Percentiles rank a stretch among this genome's conserved stretches.
Conservation (phyloP, 345 rosid species). For the Rhizophora apiculata region DNA sequence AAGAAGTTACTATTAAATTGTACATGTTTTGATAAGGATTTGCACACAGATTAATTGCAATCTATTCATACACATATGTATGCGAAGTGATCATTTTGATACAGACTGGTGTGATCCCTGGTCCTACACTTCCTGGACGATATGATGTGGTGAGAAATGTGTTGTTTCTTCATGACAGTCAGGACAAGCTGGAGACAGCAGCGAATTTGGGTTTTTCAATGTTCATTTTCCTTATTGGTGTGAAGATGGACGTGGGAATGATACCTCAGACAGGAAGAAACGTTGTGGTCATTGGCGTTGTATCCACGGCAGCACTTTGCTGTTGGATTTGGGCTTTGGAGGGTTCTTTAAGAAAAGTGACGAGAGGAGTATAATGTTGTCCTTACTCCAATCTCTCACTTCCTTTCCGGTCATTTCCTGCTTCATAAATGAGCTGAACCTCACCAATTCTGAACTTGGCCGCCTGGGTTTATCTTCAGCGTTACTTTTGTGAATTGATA, state of each 20-base stretch:
- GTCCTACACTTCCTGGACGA: constrained; percentile 31
- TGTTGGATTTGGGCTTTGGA: not conserved
- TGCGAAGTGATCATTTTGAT: not conserved
- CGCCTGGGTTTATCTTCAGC: constrained; percentile 32
- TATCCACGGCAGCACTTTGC: not conserved
- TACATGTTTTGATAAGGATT: too few species aligned
- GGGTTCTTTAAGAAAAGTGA: not conserved
- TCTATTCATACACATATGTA: not conserved
- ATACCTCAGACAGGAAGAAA: constrained; percentile 20
- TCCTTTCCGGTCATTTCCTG: constrained; percentile 31
- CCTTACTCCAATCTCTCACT: constrained; percentile 21
- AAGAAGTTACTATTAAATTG: too few species aligned
- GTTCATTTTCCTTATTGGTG: constrained; percentile 30
- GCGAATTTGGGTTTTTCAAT: constrained; percentile 19
- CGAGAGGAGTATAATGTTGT: not conserved
- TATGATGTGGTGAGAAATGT: not conserved
- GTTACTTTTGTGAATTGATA: constrained; percentile 20
- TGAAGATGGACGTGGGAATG: constrained; percentile 27
- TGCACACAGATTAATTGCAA: not conserved
- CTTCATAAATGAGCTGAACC: constrained; percentile 32
- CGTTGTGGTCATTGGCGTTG: constrained; percentile 23
- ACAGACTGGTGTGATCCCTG: constrained; percentile 36
- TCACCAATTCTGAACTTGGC: constrained; percentile 39
- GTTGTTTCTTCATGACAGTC: constrained; percentile 24
- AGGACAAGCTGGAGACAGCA: constrained; percentile 2